Percentiles rank a stretch among this genome's conserved stretches.
These are phyloP conservation scores for Phialophora verrucosa DNA, from an alignment of 2,329 filamentous ascomycete genomes.

Conservation along the genomic window DNA sequence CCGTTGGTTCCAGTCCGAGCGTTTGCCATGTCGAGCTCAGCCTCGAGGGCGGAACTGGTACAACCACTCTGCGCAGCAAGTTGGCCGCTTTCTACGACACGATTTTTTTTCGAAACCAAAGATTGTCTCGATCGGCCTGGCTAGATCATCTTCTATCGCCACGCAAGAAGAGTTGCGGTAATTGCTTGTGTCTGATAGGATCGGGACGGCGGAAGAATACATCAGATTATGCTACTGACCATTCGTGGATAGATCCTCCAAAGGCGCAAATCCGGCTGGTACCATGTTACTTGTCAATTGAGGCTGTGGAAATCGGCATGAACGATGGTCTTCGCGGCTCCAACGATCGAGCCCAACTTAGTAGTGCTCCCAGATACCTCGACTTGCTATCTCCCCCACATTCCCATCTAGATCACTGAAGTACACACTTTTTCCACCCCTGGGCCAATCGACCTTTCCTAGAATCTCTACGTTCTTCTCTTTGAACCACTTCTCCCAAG, in stretches of 20 bases:
- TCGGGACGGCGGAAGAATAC: too few relatives aligned
- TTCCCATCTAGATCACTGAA: constrained; percentile 44
- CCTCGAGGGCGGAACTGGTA: too few relatives aligned
- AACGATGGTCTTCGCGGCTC: not conserved
- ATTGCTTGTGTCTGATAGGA: too few relatives aligned
- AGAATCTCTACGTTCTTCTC: constrained; percentile 38
- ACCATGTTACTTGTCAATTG: not conserved
- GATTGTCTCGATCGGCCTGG: not conserved
- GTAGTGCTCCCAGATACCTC: constrained; percentile 43
- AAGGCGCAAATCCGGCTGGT: not conserved
- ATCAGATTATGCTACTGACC: too few relatives aligned
- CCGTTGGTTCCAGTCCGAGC: not conserved
- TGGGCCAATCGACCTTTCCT: constrained; percentile 41
- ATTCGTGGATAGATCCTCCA: not conserved
- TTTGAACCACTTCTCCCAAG: constrained; percentile 41
- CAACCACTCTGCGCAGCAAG: not conserved
- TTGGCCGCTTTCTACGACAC: not conserved
- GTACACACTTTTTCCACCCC: constrained; percentile 43
- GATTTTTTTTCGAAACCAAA: not conserved
- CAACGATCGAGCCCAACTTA: constrained; percentile 1
- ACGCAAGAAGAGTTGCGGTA: not conserved
- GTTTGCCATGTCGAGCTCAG: too few relatives aligned
- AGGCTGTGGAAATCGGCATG: not conserved
- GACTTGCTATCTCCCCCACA: constrained; percentile 43
- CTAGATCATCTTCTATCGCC: not conserved